Base-by-base conservation (phyloP, 2,329 filamentous ascomycete species). In the Allantophomopsis lycopodina region DNA sequence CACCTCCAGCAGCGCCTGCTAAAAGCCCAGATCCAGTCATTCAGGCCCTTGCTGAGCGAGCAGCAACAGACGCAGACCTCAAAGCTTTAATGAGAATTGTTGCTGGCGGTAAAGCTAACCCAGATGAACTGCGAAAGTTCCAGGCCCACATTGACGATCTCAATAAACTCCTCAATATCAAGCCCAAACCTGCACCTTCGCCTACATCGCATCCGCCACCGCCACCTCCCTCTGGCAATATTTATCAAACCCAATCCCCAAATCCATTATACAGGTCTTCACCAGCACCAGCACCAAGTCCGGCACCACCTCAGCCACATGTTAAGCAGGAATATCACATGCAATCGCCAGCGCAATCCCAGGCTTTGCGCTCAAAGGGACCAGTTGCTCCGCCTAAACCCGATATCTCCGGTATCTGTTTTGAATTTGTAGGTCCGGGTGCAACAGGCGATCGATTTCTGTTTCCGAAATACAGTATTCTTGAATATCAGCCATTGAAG, bases 41-140 rank as follows among this genome's bases (percentile, higher is more conserved):
- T 41, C 79, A 86, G 38, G 76, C 83, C 46, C 63, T 91, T 18
- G 84, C 84, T 0, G 79, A 84, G 50, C 75, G 76, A 46, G 84
- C 84, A 6, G 82, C 80, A 0, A 76, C 73, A 18, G 81, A 91
- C 53, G 70, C 76, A 0, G 69, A 80, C 40, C 63, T 91, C 8
- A 79, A 86, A 42, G 76, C 81, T 30, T 64, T 91, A 0, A 91
- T 91, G 84, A 85, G 85, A 55, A 75, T 83, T 39, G 84, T 91
- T 1, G 84, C 84, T 0, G 76, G 79, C 20, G 83, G 83, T 1
- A 71, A 79, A 48, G 84, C 84, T 0, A 76, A 73, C 11, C 71
- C 75, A 31, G 71, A 76, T 12, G 82, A 91, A 54, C 61, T 91
- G 11, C 75, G 76, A 36, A 73, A 78, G 45, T 91, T 91, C 49